Percentiles rank a stretch among this genome's conserved stretches.
These are phyloP conservation scores for Syncephalastrum sp. DNA, from an alignment of 371 early-diverging fungal genomes.

Conservation along the genomic window DNA sequence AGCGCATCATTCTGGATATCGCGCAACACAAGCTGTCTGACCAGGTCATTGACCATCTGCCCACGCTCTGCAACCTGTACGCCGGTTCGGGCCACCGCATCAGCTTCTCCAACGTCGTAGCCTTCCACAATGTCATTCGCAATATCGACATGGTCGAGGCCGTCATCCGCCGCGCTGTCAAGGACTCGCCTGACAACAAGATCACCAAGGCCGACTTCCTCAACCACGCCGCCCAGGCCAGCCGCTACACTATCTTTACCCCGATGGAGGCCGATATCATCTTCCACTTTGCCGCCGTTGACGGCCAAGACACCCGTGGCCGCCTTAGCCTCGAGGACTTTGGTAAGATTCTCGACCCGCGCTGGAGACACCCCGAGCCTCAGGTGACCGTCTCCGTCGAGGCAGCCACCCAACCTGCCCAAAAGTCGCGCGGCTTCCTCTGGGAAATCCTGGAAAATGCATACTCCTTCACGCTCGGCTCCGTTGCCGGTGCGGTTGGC, in stretches of 20 bases:
- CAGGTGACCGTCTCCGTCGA: constrained; percentile 12
- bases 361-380: constrained; percentile 49
- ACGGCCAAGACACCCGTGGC: constrained; percentile 47
- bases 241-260: constrained; percentile 68
- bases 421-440: constrained; percentile 27
- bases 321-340: constrained; percentile 60
- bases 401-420: constrained; percentile 3
- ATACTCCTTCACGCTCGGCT: constrained; percentile 82
- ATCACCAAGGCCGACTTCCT: constrained; percentile 67
- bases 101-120: constrained; percentile 64
- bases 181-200: constrained; percentile 50
- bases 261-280: constrained; percentile 86
- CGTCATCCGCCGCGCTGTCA: constrained; percentile 58
- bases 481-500: constrained; percentile 92
- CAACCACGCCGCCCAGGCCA: constrained; percentile 55
- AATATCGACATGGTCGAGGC: constrained; percentile 74
- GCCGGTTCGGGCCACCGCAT: constrained; percentile 52
- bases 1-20: constrained; percentile 64
- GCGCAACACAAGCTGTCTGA: constrained; percentile 72
- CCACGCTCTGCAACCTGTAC: constrained; percentile 63
- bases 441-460: constrained; percentile 46
- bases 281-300: constrained; percentile 76
- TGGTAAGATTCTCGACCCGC: constrained; percentile 63
- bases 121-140: constrained; percentile 76
- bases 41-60: constrained; percentile 67